Evolutionary conservation across 345 rosid genomes (phyloP).

Genomic region (Ricinus communis): DNA sequence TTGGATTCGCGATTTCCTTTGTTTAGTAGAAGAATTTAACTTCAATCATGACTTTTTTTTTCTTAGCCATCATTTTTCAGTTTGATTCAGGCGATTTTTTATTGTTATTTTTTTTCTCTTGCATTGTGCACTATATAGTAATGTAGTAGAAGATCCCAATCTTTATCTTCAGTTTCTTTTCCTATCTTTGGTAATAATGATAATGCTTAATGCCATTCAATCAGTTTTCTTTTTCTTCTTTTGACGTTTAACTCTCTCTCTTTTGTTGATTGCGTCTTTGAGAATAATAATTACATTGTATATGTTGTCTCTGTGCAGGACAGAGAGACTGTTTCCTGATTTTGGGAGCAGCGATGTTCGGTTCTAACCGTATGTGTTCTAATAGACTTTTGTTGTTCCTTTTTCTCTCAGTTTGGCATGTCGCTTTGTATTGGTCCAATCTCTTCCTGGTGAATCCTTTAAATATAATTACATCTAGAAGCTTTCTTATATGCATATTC

Average conservation of each 20-base stretch:
- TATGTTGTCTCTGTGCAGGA: conserved; percentile 20
- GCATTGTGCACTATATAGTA: neutral
- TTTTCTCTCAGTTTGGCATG: neutral
- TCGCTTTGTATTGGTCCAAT: neutral
- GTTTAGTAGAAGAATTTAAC: neutral
- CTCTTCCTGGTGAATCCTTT: no score
- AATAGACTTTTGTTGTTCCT: conserved; percentile 4
- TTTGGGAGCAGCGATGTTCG: conserved; percentile 50
- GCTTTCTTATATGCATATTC: neutral
- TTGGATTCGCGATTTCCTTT: no score
- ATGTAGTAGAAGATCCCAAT: neutral
- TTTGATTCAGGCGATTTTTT: neutral
- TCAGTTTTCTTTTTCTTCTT: no score
- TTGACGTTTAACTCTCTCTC: no score
- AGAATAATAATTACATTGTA: neutral
- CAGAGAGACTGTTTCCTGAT: conserved; percentile 13
- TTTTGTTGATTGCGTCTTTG: neutral
- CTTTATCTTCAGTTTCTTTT: neutral
- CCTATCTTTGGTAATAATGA: neutral
- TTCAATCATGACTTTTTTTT: neutral
- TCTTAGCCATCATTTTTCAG: neutral
- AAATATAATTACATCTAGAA: neutral
- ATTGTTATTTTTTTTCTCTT: neutral
- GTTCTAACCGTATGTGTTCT: conserved; percentile 50
- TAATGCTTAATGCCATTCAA: neutral